Conservation (phyloP, 306 rosid species). For the Elaeagnus macrophylla region DNA sequence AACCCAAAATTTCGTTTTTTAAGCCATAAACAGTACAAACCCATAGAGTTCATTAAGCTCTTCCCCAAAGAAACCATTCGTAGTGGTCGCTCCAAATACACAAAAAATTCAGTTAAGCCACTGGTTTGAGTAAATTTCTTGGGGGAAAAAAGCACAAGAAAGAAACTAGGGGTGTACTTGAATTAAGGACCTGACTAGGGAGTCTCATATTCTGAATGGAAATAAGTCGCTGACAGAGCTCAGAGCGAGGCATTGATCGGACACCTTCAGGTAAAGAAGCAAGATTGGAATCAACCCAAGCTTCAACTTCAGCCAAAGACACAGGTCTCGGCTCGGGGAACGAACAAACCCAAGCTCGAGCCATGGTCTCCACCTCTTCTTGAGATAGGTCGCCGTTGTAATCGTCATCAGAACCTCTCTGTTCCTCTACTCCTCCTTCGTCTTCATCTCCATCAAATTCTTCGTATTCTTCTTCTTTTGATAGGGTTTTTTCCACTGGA, state of each 20-base stretch:
- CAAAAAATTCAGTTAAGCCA: neutral
- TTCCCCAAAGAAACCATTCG: neutral
- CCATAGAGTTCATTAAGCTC: neutral
- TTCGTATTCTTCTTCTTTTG: conserved; percentile 2
- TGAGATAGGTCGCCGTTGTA: conserved; percentile 41
- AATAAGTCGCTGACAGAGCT: conserved; percentile 68
- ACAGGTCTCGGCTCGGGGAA: conserved; percentile 78
- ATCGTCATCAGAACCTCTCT: conserved; percentile 22
- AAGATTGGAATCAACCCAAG: conserved; percentile 77
- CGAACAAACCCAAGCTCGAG: conserved; percentile 81
- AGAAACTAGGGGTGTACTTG: too few relatives aligned
- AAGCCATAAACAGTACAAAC: too few relatives aligned
- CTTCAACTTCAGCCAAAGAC: conserved; percentile 70
- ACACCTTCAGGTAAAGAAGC: conserved; percentile 63
- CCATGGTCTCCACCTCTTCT: conserved; percentile 97
- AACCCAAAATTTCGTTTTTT: too few relatives aligned
- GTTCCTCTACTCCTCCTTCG: conserved; percentile 19
- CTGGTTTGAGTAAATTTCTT: neutral
- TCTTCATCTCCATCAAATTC: conserved; percentile 10
- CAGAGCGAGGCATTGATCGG: conserved; percentile 79
- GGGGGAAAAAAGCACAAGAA: neutral
- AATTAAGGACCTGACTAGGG: conserved; percentile 35
- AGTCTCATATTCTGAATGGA: conserved; percentile 72
- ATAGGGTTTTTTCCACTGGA: conserved; percentile 28
- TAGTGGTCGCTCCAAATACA: neutral